Base-by-base conservation (phyloP, 2,329 filamentous ascomycete species). In the Cadophora gregata region DNA sequence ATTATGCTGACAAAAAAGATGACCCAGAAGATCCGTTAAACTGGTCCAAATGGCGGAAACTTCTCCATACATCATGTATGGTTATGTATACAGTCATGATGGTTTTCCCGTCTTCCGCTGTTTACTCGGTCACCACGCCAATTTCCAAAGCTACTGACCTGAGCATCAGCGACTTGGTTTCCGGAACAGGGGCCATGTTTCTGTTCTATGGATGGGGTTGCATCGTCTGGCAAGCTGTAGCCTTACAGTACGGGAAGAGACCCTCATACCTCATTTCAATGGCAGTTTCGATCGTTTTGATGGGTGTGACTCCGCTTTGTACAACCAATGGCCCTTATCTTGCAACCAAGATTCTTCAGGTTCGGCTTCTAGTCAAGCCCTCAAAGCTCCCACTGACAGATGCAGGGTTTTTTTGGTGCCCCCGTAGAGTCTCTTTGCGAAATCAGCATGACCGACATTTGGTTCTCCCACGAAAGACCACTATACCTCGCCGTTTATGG, bases 181-280 rank as follows among this genome's bases (percentile, higher is more conserved):
- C 80, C 66, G 83, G 83, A 4, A 84, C 80, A 5, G 83, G 83
- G 1, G 79, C 81, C 45, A 83, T 84, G 82, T 84, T 85, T 67
- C 71, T 85, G 31, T 78, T 82, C 16, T 79, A 84, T 27, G 83
- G 84, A 1, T 85, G 82, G 82, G 82, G 82, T 0, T 80, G 81
- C 64, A 75, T 86, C 3, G 74, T 86, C 51, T 85, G 82, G 82
- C 83, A 86, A 70, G 83, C 84, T 1, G 72, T 86, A 29, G 84
- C 84, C 0, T 73, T 85, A 14, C 81, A 81, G 56, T 84, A 82
- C 64, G 84, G 84, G 21, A 84, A 84, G 64, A 78, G 83, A 5
- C 78, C 79, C 0, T 79, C 82, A 1, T 85, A 84, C 63, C 73
- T 85, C 2, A 71, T 82, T 38, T 81, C 79, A 1, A 75, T 75